Percentiles rank a stretch among this genome's conserved stretches.
Evolutionary conservation across 2,329 filamentous ascomycete species (phyloP).

Genomic region (Ophiostoma ulmi): DNA sequence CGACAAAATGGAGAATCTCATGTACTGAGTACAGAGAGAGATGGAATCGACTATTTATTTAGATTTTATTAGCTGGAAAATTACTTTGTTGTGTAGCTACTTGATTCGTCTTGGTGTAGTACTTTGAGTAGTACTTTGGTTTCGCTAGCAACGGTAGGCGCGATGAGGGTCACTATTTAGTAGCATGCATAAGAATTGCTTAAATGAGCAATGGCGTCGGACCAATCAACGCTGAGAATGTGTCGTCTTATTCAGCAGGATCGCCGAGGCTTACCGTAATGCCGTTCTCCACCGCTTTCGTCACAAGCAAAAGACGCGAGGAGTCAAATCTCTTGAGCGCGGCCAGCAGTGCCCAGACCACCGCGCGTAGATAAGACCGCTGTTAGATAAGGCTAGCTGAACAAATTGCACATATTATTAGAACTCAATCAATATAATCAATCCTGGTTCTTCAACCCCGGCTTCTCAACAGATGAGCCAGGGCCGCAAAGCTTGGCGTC

Average conservation of each 20-base stretch:
- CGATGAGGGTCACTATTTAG: slow-evolving; percentile 17
- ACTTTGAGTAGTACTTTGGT: background rate
- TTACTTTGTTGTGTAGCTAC: background rate
- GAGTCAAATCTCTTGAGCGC: background rate
- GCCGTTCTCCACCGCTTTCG: slow-evolving; percentile 20
- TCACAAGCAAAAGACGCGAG: slow-evolving; percentile 22
- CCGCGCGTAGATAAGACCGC: slow-evolving; percentile 9
- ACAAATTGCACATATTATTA: background rate
- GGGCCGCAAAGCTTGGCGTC: slow-evolving; percentile 11
- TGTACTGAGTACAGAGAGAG: too few species aligned
- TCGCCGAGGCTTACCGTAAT: slow-evolving; percentile 15
- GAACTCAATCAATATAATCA: too few species aligned
- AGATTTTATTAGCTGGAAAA: background rate
- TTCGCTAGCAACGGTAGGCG: slow-evolving; percentile 19
- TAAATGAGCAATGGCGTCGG: slow-evolving; percentile 16
- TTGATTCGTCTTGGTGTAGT: background rate
- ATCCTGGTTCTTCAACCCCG: slow-evolving; percentile 8
- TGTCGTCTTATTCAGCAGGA: slow-evolving; percentile 1
- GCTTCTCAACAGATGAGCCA: slow-evolving; percentile 8
- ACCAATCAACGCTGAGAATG: slow-evolving; percentile 16
- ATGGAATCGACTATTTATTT: background rate
- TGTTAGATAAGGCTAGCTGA: background rate
- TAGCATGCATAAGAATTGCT: slow-evolving; percentile 18
- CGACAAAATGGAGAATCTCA: slow-evolving; percentile 8
- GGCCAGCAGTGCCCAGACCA: background rate